Base-by-base conservation (phyloP, 176 grass and related monocot genomes). In the Avena sativa region DNA sequence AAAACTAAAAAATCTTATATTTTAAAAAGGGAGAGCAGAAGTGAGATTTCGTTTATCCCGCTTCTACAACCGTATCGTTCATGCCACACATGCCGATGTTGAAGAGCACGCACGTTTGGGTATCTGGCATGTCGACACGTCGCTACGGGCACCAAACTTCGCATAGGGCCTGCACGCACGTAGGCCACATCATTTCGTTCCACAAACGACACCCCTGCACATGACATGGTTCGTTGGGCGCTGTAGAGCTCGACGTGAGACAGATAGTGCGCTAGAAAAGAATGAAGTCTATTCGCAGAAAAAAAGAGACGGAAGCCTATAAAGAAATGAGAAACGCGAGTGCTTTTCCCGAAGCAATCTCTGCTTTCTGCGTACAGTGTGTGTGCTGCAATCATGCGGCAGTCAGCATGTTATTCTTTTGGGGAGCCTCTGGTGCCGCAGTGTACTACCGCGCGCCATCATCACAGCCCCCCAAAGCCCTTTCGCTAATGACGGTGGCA, bases 361-460 rank as follows among this genome's bases (percentile, higher is more conserved):
- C 9, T n/a, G 57, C 82, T 56, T 80, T 85, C 12, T 48, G 44
- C n/a, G n/a, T 74, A 34, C 32, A 34, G 73, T 23, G 67, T 38
- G 82, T 12, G 56, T 21, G 82, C 71, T 16, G 82, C 76, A 85
- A 89, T 89, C 82, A 85, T 89, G 57, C 76, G 76, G 76, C 21
- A 43, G 82, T 47, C 87, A 56, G 75, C 44, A 46, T 47, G 32
- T 17, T 56, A 64, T 85, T 89, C 82, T 89, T 85, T 80, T 74
- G 71, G 65, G 76, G 12, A 17, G 76, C 13, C 49, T 44, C 34
- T 75, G 23, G 34, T 12, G 61, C 52, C 2, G 75, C 74, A 50
- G 15, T 12, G 46, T 50, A 47, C 8, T 49, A 49, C 40, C n/a
- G 23, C 40, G 34, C 34, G 57, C 46, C 80, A 79, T 62, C 61